Evolutionary conservation across 2,329 filamentous ascomycete species (phyloP), one percentile per base, ranked within the genome.

Genomic region (Chaetothyriales sp.): DNA sequence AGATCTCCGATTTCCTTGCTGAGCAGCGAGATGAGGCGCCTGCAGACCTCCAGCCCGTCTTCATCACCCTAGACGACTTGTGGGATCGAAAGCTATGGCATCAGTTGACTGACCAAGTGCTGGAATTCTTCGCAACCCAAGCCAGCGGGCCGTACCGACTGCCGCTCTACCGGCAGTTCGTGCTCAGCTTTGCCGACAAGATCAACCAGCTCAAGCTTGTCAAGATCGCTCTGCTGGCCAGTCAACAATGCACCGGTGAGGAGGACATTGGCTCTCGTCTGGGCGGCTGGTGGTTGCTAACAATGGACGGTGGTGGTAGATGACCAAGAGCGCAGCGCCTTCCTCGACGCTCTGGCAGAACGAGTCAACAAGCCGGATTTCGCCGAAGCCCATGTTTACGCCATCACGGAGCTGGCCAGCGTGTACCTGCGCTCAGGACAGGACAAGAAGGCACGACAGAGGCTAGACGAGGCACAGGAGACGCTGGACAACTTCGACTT

Each of bases 21-120:
- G 85, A 94, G 62, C 86, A 94, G 78, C 85, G 89, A 67, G 88
- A 95, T 66, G 76, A 82, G 67, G 86, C 89, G 64, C 86, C 89
- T 49, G 86, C 89, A 61, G 86, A 94, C 68, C 80, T 94, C 50
- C 89, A 95, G 72, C 79, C 84, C 64, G 81, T 86, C 64, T 86
- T 95, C 69, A 78, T 98, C 63, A 81, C 84, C 63, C 95, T 98
- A 60, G 92, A 98, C 75, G 89, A 94, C 67, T 86, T 82, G 66
- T 98, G 92, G 92, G 92, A 98, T 76, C 83, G 90, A 64, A 95
- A 95, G 74, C 79, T 98, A 72, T 98, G 92, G 92, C 92, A 98
- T 74, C 89, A 98, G 73, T 84, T 98, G 61, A 98, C 92, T 37
- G 85, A 95, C 65, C 77, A 83, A 50, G 79, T 98, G 52, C 76